Evolutionary conservation across 345 rosid genomes (phyloP), one percentile per base, ranked within the genome.

Genomic region (Gossypioides kirkii): DNA sequence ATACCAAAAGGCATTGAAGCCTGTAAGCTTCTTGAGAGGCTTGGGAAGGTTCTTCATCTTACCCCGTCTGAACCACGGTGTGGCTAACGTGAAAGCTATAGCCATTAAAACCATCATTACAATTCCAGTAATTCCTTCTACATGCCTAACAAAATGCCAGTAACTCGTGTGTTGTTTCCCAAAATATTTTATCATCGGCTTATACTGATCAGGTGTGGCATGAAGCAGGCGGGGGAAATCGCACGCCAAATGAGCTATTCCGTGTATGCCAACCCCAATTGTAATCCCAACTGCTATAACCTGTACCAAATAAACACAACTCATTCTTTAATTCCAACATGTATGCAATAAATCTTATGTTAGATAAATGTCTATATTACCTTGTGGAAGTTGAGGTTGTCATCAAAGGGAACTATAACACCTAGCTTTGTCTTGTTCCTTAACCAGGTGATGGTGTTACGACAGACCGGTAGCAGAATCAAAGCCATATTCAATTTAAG

Each of bases 1-100:
- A 74, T 91, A 91, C 97, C 97, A 89, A 64, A 91, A 91, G 72
- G 95, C 94, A 75, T 91, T 91, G 80, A 88, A 91, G 55, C 97
- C 91, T 3, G 97, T 88, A 53, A 91, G 87, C 67, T 86, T 88
- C 86, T 82, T 84, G 61, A 91, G 78, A 43, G 86, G 83, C 11
- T 81, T 82, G 4, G 94, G 94, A 74, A 91, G 77, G 18, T 82
- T 85, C 38, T 82, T 85, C 38, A 84, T 82, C 75, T 66, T 84
- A 65, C 82, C 84, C 42, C 91, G 81, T 75, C 97, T 79, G 66
- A 91, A 91, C 87, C 94, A 87, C 55, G 97, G 88, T 1, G 89
- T 62, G 17, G 97, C 97, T 36, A 91, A 52, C 1, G 97, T 91
- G 76, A 88, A 89, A 20, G 97, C 89, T 74, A 89, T 86, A 1